Evolutionary conservation across 1,139 yeast genomes (phyloP), one percentile per base, ranked within the genome.

Genomic region (Wickerhamomyces sp.): DNA sequence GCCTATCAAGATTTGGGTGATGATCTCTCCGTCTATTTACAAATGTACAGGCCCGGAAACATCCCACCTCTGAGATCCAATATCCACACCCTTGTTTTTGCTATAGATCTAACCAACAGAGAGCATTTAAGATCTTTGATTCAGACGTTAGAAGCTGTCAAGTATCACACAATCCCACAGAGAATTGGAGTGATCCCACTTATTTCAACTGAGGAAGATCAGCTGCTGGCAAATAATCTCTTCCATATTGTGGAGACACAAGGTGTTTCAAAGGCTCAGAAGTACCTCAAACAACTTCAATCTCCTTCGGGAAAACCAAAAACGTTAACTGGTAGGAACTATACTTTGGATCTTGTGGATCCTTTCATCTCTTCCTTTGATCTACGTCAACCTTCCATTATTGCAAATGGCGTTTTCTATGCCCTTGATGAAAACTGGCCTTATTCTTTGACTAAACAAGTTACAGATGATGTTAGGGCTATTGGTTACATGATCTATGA

Each of bases 121-220:
- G 65, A 69, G 2, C 79, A 81, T 60, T 56, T 75, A 48, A 63
- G 68, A 34, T 73, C 72, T 1, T 63, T 82, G 32, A 68, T 74
- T 38, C 72, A 80, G 5, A 61, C 80, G 37, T 59, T 81, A 1
- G 72, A 76, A 34, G 67, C 79, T 1, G 72, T 86, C 18, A 61
- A 80, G 29, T 70, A 76, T 30, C 73, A 78, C 37, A 80, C 81
- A 1, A 71, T 86, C 15, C 90, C 96, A 0, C 84, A 90, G 54
- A 87, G 91, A 60, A 60, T 93, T 46, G 99, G 97, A 4, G 52
- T 93, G 2, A 66, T 93, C 27, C 95, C 98, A 0, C 52, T 86
- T 3, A 66, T 64, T 8, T 39, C 43, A 7, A 53, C 50, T 38
- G 49, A 46, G 13, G 37, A 40, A 1, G 59, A 53, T 33, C 30